phyloP scores from a whole-genome alignment of 2,329 filamentous ascomycete genomes.

The Orbilia quercus region DNA sequence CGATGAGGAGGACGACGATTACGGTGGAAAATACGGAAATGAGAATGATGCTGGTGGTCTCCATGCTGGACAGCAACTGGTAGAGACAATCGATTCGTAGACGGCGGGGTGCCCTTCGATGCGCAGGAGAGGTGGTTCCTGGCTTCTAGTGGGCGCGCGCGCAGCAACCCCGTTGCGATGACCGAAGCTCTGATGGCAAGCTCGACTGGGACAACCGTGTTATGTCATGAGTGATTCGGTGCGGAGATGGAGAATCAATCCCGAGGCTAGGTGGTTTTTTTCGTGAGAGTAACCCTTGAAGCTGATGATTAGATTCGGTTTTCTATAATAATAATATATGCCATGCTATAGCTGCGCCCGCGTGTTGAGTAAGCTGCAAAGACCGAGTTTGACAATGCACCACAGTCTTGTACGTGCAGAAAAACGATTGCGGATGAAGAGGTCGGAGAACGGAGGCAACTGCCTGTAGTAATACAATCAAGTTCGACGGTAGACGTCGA shows the following conservation, averaged over 20 bases:
- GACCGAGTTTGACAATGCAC: background rate
- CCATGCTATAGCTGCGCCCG: background rate
- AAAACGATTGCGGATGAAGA: background rate
- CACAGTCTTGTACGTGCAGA: background rate
- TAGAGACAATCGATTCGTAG: background rate
- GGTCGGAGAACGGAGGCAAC: slow-evolving; percentile 11
- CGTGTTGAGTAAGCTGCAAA: background rate
- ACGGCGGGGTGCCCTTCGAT: slow-evolving; percentile 35
- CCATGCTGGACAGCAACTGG: slow-evolving; percentile 21
- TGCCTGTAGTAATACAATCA: slow-evolving; percentile 10
- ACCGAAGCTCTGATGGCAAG: slow-evolving; percentile 27
- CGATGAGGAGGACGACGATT: slow-evolving; percentile 34
- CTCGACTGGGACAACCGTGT: slow-evolving; percentile 11
- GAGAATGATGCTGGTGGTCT: slow-evolving; percentile 42
- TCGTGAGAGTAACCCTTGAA: background rate
- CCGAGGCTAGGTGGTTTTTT: background rate
- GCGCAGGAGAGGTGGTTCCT: slow-evolving; percentile 50
- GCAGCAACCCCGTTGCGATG: slow-evolving; percentile 3
- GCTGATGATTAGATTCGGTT: background rate
- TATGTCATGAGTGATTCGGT: slow-evolving; percentile 27
- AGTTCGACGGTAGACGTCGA: background rate
- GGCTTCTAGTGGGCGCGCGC: slow-evolving; percentile 45
- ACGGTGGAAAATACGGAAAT: slow-evolving; percentile 52
- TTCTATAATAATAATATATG: background rate
- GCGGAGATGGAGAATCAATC: background rate